These are phyloP conservation scores for Pilatotrama ljubarskyi DNA, from an alignment of 768 basidiomycete species.

Conservation along the genomic window DNA sequence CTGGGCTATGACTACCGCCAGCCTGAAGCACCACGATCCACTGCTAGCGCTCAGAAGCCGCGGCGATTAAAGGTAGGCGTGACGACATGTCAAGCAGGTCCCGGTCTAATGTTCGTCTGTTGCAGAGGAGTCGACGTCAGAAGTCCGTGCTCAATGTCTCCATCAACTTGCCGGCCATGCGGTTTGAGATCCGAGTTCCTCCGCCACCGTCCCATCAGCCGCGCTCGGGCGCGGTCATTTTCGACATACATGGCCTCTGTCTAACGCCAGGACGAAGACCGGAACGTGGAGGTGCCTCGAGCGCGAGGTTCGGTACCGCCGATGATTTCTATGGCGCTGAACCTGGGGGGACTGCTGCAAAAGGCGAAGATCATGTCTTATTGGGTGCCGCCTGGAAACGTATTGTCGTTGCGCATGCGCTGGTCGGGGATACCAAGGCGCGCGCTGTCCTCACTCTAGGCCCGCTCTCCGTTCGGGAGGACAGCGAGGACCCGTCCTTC, in stretches of 20 bases:
- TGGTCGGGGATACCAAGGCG: constrained; percentile 41
- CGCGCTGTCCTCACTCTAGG: constrained; percentile 53
- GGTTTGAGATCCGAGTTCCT: constrained; percentile 68
- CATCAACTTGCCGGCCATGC: constrained; percentile 55
- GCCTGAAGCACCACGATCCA: background rate
- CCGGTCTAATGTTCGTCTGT: background rate
- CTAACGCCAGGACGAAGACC: constrained; percentile 36
- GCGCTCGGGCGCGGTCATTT: constrained; percentile 68
- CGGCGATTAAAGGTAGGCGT: constrained; percentile 15
- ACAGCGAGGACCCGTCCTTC: constrained; percentile 1
- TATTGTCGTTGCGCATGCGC: constrained; percentile 51
- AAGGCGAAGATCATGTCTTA: constrained; percentile 26
- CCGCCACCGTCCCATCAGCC: constrained; percentile 46
- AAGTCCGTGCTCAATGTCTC: constrained; percentile 23
- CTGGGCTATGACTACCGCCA: constrained; percentile 48
- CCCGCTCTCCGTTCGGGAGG: constrained; percentile 29
- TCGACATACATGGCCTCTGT: constrained; percentile 59
- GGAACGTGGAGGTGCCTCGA: constrained; percentile 12
- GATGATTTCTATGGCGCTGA: constrained; percentile 11
- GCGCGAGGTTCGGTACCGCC: constrained; percentile 32
- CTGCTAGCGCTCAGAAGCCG: background rate
- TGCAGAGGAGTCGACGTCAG: background rate
- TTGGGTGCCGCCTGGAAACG: constrained; percentile 45
- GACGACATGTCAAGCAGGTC: background rate
- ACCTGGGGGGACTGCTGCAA: constrained; percentile 1